Percentiles rank a stretch among this genome's conserved stretches.
These are phyloP conservation scores for Penicillium psychrofluorescens DNA, from an alignment of 495 filamentous ascomycete genomes.

Conservation along the genomic window DNA sequence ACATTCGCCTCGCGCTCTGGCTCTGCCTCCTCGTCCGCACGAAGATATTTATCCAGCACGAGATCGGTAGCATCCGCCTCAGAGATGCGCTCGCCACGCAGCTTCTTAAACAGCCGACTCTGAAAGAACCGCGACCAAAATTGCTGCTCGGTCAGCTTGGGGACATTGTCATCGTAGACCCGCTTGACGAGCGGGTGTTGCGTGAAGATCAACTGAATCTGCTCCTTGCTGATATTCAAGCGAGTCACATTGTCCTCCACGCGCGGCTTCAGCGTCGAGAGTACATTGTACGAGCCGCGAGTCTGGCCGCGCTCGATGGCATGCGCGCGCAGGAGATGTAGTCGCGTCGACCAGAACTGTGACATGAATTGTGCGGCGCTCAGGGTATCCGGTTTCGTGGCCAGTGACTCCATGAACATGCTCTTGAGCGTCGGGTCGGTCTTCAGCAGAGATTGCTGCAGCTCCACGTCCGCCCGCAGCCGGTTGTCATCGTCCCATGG, in stretches of 20 bases:
- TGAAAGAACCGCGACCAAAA: conserved; percentile 95
- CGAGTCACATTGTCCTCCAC: conserved; percentile 69
- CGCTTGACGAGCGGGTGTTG: conserved; percentile 87
- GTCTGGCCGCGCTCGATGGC: conserved; percentile 82
- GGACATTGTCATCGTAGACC: conserved; percentile 91
- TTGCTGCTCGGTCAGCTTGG: conserved; percentile 65
- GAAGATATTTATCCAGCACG: conserved; percentile 78
- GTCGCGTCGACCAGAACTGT: conserved; percentile 87
- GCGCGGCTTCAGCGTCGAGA: conserved; percentile 80
- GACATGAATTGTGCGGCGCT: conserved; percentile 67
- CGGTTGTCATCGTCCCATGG: conserved; percentile 70
- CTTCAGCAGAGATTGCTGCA: conserved; percentile 81
- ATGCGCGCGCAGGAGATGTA: conserved; percentile 79
- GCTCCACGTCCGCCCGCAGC: conserved; percentile 62
- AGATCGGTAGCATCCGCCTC: conserved; percentile 66
- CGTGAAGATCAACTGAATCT: conserved; percentile 84
- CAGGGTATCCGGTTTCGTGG: conserved; percentile 74
- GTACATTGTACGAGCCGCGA: conserved; percentile 82
- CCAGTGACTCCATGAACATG: conserved; percentile 73
- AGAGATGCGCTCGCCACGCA: conserved; percentile 78
- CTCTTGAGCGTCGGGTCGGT: conserved; percentile 62
- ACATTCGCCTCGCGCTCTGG: conserved; percentile 54
- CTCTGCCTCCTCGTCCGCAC: conserved; percentile 50
- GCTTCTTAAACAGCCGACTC: conserved; percentile 79
- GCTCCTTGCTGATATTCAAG: conserved; percentile 83